These are phyloP conservation scores for Micromonas commoda DNA, from an alignment of 139 green algal genomes.

Conservation along the genomic window DNA sequence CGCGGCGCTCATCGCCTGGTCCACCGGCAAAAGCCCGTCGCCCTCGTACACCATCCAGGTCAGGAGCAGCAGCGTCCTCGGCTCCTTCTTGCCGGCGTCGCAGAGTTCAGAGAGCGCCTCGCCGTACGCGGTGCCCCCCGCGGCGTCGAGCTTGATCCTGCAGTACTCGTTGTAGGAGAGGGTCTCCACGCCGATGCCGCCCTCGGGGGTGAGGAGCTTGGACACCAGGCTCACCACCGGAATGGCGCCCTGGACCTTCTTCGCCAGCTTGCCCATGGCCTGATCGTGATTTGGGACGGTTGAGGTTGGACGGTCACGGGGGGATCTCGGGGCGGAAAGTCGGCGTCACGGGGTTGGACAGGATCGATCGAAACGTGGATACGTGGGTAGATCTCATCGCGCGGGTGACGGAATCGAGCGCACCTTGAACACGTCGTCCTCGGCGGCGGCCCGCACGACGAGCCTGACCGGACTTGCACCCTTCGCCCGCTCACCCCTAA, in stretches of 20 bases:
- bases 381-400: too few species aligned
- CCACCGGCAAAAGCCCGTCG: not conserved
- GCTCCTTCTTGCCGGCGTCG: not conserved
- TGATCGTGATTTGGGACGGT: not conserved
- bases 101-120: not conserved
- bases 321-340: too few species aligned
- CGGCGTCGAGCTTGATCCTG: not conserved
- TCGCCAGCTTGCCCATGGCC: not conserved
- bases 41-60: not conserved
- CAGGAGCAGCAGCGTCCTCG: not conserved
- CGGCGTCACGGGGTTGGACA: too few species aligned
- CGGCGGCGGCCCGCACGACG: too few species aligned
- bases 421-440: too few species aligned
- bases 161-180: not conserved
- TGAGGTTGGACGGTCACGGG: too few species aligned
- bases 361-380: too few species aligned
- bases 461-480: too few species aligned
- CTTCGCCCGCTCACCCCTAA: too few species aligned
- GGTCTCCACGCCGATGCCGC: not conserved
- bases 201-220: not conserved
- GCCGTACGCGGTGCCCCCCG: not conserved
- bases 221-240: not conserved
- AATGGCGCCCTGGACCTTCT: not conserved
- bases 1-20: not conserved
- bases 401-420: too few species aligned